Evolutionary conservation across 495 filamentous ascomycete genomes (phyloP), one percentile per base, ranked within the genome.

Genomic region (Neurospora sp.): DNA sequence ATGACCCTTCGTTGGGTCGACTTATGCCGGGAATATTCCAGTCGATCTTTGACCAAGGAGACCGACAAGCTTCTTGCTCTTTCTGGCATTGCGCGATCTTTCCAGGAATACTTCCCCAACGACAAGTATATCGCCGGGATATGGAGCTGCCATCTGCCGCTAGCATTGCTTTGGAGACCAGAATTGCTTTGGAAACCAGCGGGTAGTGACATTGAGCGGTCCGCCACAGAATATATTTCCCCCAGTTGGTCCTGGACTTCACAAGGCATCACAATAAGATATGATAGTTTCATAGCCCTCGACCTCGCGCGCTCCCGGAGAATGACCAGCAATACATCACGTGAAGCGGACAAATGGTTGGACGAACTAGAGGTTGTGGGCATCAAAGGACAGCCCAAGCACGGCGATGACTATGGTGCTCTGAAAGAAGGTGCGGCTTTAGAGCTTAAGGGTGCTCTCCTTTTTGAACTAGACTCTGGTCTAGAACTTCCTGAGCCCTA

Each of bases 21-120:
- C 0, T 0, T 62, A 62, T 31, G 0, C 12, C 0, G 0, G 5
- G 54, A 62, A 0, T 62, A 62, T 31, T 62, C 54, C 0, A 0
- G 0, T 4, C 12, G 54, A 7, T 31, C 1, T 3, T 8, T 62
- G 54, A 31, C 23, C 0, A 14, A 62, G 0, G 23, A 7, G 5
- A 62, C 54, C 54, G 54, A 62, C 23, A 62, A 14, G 54, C 54
- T 62, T 7, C 0, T 1, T 2, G 54, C 54, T 31, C 23, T 62
- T 12, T 62, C 54, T 2, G 54, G 54, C 2, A 62, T 62, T 1
- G 54, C 54, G 12, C 23, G 0, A 62, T 62, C 54, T 0, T 62
- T 16, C 10, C 54, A 62, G 12, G 4, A 62, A 8, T 16, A 62
- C 54, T 31, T 62, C 4, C 54, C 23, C 0, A 31, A 62, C 5